These are phyloP conservation scores for Ceratocystis ficicola DNA, from an alignment of 2,329 filamentous ascomycete genomes.

Conservation along the genomic window DNA sequence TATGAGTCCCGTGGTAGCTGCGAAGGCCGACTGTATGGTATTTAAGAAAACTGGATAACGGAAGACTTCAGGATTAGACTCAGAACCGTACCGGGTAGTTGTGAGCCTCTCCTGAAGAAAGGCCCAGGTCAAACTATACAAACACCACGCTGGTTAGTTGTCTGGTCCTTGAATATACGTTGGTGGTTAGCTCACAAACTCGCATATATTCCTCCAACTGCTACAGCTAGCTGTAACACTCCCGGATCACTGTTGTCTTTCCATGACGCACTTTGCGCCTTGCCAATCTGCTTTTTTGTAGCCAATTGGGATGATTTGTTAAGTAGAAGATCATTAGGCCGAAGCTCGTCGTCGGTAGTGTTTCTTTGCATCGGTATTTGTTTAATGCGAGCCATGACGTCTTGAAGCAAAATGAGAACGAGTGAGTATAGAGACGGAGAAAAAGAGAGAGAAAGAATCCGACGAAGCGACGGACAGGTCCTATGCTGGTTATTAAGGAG, in stretches of 20 bases:
- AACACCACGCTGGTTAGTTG: not conserved
- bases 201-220: constrained; percentile 89
- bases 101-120: constrained; percentile 95
- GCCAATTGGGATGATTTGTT: too few relatives aligned
- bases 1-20: constrained; percentile 64
- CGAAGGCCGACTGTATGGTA: constrained; percentile 85
- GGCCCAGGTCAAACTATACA: constrained; percentile 76
- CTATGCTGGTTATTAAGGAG: not conserved
- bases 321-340: constrained; percentile 28
- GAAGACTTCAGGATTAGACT: constrained; percentile 60
- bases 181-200: constrained; percentile 61
- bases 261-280: constrained; percentile 23
- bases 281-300: constrained; percentile 20
- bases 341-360: constrained; percentile 49
- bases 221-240: constrained; percentile 63
- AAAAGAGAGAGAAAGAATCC: constrained; percentile 21
- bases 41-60: constrained; percentile 92
- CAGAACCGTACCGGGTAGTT: constrained; percentile 69
- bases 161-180: not conserved
- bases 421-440: not conserved
- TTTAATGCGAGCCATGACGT: constrained; percentile 57
- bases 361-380: constrained; percentile 54
- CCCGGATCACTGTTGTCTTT: constrained; percentile 41
- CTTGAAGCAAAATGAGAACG: too few relatives aligned
- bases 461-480: constrained; percentile 23